These are phyloP conservation scores for Exophiala alcalophila DNA, from an alignment of 2,329 filamentous ascomycete species.

Conservation along the genomic window DNA sequence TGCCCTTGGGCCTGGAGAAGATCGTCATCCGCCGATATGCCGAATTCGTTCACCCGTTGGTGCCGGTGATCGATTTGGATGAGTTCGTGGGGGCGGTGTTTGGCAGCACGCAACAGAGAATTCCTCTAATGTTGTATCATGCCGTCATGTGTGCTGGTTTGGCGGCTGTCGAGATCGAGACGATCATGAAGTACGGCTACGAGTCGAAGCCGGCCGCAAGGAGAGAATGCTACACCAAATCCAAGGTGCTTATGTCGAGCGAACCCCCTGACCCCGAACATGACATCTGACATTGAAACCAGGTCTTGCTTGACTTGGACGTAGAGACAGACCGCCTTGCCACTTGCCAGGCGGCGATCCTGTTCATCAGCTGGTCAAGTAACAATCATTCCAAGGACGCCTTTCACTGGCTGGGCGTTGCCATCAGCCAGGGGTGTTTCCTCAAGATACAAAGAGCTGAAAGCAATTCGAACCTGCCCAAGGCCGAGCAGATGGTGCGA, in stretches of 20 bases:
- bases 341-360: constrained; percentile 9
- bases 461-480: neutral
- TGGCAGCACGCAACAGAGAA: neutral
- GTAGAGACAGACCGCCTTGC: constrained; percentile 9
- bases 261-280: no score
- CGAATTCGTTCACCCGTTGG: constrained; percentile 9
- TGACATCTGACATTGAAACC: neutral
- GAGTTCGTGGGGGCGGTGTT: constrained; percentile 3
- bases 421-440: constrained; percentile 6
- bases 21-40: constrained; percentile 6
- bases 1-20: constrained; percentile 2
- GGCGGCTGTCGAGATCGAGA: constrained; percentile 11
- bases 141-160: constrained; percentile 11
- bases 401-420: constrained; percentile 9
- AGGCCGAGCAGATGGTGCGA: constrained; percentile 2
- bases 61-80: constrained; percentile 9
- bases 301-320: constrained; percentile 14
- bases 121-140: constrained; percentile 12
- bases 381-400: constrained; percentile 4
- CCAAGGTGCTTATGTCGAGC: no score
- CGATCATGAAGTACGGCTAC: constrained; percentile 8
- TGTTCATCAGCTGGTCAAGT: constrained; percentile 11
- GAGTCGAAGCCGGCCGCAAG: constrained; percentile 9
- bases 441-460: constrained; percentile 2
- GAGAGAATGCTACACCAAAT: constrained; percentile 9